Conservation (phyloP, 495 filamentous ascomycete genomes). For the Penicillium cataractarum region DNA sequence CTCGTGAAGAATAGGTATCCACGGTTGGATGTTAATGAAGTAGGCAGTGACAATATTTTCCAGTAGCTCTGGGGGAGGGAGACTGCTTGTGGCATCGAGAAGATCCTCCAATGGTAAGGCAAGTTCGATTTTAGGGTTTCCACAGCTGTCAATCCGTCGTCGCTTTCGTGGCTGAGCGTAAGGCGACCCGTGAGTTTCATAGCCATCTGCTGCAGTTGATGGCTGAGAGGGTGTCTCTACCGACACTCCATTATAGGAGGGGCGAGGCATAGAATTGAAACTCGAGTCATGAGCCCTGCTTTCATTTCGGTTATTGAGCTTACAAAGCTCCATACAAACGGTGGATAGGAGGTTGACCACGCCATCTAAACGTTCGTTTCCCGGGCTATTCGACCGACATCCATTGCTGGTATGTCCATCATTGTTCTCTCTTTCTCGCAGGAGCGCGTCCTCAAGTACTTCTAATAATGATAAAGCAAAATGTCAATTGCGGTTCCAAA, state of each 20-base stretch:
- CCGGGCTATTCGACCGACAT: background rate
- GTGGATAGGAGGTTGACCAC: background rate
- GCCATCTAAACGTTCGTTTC: background rate
- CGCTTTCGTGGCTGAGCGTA: background rate
- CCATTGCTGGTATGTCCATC: constrained; percentile 3
- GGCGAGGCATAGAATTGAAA: background rate
- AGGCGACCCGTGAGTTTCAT: background rate
- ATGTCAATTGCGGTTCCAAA: background rate
- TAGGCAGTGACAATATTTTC: constrained; percentile 34
- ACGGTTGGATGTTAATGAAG: constrained; percentile 39
- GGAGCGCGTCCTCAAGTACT: constrained; percentile 15
- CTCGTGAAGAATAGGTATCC: constrained; percentile 46
- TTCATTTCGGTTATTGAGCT: background rate
- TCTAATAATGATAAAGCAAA: background rate
- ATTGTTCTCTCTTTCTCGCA: background rate
- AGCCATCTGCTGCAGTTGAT: background rate
- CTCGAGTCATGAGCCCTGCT: background rate
- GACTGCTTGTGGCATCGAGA: constrained; percentile 6
- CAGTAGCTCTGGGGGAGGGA: constrained; percentile 29
- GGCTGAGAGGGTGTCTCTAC: background rate
- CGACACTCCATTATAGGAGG: background rate
- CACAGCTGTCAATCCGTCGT: background rate
- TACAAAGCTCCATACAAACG: background rate
- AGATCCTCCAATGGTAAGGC: constrained; percentile 10
- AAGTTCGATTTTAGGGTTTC: background rate